phyloP scores from a whole-genome alignment of 2,329 filamentous ascomycete genomes.

The Exophiala bonariae region DNA sequence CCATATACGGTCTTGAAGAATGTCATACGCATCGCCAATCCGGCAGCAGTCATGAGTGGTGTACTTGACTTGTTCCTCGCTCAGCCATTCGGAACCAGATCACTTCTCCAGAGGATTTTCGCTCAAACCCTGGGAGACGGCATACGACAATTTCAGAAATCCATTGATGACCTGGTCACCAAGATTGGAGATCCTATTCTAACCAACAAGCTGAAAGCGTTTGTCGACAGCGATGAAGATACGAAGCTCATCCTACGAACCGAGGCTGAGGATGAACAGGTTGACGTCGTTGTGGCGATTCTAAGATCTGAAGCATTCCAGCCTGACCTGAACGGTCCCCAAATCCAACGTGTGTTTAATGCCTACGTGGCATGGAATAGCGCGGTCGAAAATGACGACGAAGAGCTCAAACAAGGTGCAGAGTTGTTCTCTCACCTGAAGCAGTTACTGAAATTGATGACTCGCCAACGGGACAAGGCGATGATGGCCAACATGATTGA shows the following conservation, averaged over 20 bases:
- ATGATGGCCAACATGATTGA: constrained; percentile 98
- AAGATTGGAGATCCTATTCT: constrained; percentile 83
- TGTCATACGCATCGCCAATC: constrained; percentile 93
- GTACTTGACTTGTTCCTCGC: constrained; percentile 93
- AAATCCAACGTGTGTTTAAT: constrained; percentile 85
- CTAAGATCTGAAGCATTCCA: constrained; percentile 75
- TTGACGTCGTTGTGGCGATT: constrained; percentile 84
- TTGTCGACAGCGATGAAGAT: constrained; percentile 72
- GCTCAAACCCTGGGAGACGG: constrained; percentile 88
- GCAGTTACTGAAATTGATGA: constrained; percentile 88
- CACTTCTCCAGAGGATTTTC: constrained; percentile 91
- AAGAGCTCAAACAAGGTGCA: constrained; percentile 83
- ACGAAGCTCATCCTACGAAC: constrained; percentile 72
- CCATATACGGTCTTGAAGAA: constrained; percentile 95
- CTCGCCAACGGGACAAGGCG: constrained; percentile 86
- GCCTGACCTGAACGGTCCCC: constrained; percentile 69
- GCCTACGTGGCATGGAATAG: constrained; percentile 95
- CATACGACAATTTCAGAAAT: constrained; percentile 79
- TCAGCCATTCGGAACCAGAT: constrained; percentile 87
- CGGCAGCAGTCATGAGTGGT: constrained; percentile 93
- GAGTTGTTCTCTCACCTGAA: constrained; percentile 94
- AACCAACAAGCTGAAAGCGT: constrained; percentile 77
- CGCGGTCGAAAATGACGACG: constrained; percentile 86
- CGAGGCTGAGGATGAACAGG: constrained; percentile 70
- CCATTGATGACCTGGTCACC: constrained; percentile 72